phyloP scores from a whole-genome alignment of 768 basidiomycete genomes.

The Termitomyces sp. region DNA sequence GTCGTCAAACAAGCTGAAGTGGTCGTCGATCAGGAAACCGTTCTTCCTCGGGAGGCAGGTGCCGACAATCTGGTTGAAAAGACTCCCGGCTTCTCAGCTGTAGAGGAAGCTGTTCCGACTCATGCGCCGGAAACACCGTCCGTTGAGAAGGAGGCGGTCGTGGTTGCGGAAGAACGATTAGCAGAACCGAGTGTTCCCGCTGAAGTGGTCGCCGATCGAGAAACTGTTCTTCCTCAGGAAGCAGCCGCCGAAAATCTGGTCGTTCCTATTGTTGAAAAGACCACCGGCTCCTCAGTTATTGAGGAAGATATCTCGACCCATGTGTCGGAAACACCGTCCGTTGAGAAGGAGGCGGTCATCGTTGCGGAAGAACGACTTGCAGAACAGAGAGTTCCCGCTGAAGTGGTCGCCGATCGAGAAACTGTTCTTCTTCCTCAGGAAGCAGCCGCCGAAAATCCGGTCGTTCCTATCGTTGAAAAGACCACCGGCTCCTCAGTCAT shows the following conservation, averaged over 20 bases:
- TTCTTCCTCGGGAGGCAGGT: background rate
- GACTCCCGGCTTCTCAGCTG: background rate
- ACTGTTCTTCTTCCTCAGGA: background rate
- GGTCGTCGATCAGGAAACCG: background rate
- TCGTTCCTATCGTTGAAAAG: background rate
- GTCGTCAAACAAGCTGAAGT: background rate
- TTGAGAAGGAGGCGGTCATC: background rate
- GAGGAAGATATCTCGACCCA: background rate
- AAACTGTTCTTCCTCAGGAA: background rate
- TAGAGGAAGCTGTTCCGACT: background rate
- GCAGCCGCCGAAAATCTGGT: background rate
- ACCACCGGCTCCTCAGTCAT: background rate
- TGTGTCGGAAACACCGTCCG: too few relatives aligned
- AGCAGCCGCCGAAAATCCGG: background rate
- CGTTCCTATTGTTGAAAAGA: background rate
- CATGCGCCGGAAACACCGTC: background rate
- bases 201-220: background rate
- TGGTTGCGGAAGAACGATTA: background rate
- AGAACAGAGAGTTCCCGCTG: background rate
- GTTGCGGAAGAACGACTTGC: background rate
- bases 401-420: background rate
- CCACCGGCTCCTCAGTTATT: background rate
- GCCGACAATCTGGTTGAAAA: background rate
- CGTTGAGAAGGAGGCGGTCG: background rate
- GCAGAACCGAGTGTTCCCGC: background rate